Percentiles rank a stretch among this genome's conserved stretches.
These are phyloP conservation scores for Neoboletus brunneissimus DNA, from an alignment of 768 basidiomycete genomes.

Conservation along the genomic window DNA sequence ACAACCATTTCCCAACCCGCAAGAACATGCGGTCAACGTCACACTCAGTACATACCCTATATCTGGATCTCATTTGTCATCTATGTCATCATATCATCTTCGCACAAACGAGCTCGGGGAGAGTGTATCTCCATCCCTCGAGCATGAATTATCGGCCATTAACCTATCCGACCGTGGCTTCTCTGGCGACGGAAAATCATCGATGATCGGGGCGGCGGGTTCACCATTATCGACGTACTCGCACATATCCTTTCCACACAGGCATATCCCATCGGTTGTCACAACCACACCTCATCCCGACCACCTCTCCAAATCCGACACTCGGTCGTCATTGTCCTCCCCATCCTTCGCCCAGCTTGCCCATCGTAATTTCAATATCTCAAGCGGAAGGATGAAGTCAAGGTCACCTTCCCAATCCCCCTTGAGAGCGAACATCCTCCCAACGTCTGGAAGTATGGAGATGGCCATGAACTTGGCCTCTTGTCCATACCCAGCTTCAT, in stretches of 20 bases:
- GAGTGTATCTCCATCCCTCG: constrained; percentile 16
- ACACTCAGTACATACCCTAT: constrained; percentile 27
- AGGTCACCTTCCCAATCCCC: constrained; percentile 33
- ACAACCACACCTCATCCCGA: constrained; percentile 41
- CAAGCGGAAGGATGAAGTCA: constrained; percentile 27
- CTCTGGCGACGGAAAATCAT: constrained; percentile 4
- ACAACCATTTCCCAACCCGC: constrained; percentile 16
- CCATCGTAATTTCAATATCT: constrained; percentile 23
- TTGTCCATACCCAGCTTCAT: constrained; percentile 30
- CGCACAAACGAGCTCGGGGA: constrained; percentile 16
- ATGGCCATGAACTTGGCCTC: constrained; percentile 9
- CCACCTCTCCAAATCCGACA: constrained; percentile 15
- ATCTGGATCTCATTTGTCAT: constrained; percentile 33
- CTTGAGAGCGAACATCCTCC: constrained; percentile 20
- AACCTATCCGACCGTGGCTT: constrained; percentile 18
- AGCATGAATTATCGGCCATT: constrained; percentile 21
- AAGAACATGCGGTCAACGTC: constrained; percentile 24
- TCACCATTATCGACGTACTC: constrained; percentile 18
- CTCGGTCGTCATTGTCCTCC: constrained; percentile 6
- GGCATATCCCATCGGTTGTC: constrained; percentile 48
- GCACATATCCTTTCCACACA: constrained; percentile 35
- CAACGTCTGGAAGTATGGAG: constrained; percentile 14
- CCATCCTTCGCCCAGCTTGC: constrained; percentile 23
- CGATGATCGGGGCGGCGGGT: neutral
- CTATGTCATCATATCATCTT: constrained; percentile 33